Evolutionary conservation across 257 asterid genomes (phyloP).

Genomic region (Echium plantagineum): DNA sequence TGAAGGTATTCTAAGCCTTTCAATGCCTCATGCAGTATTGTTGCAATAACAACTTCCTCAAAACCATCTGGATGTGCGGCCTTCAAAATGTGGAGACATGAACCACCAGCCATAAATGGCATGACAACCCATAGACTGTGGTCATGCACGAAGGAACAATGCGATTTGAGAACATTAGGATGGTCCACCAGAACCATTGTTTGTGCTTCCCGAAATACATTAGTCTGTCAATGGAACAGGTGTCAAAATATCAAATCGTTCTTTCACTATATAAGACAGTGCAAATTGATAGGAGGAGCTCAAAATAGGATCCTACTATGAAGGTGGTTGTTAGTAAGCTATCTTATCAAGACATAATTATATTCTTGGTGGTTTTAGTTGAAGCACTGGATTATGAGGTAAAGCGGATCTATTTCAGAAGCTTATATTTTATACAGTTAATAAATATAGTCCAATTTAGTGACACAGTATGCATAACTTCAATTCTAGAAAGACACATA

Average conservation of each 20-base stretch:
- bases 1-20: conserved; percentile 95
- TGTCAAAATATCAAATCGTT: neutral
- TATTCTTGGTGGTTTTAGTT: no score
- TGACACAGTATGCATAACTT: no score
- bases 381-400: no score
- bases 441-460: no score
- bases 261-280: neutral
- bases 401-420: no score
- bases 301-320: no score
- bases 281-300: no score
- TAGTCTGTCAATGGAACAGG: conserved; percentile 35
- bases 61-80: conserved; percentile 86
- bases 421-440: no score
- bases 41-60: conserved; percentile 89
- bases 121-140: conserved; percentile 91
- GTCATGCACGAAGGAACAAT: conserved; percentile 83
- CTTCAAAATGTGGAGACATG: conserved; percentile 90
- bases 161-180: conserved; percentile 89
- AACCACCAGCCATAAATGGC: conserved; percentile 98
- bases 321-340: no score
- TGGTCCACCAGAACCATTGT: conserved; percentile 92
- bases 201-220: conserved; percentile 87
- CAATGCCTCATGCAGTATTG: conserved; percentile 73
- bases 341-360: no score
- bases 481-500: no score